Evolutionary conservation across 306 rosid species (phyloP).

Genomic region (Vicia sativa): DNA sequence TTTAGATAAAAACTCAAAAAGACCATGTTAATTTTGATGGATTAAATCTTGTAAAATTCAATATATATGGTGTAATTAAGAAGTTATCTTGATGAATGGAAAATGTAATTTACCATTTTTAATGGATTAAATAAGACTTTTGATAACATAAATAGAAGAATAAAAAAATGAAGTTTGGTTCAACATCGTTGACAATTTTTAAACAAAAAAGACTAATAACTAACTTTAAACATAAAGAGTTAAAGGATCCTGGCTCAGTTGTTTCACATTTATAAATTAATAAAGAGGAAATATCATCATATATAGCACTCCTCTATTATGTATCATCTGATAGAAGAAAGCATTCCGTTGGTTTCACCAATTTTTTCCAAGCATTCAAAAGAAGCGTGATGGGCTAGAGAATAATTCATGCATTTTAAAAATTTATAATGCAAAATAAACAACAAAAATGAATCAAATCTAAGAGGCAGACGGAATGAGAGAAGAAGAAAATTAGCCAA

Average conservation of each 20-base stretch:
- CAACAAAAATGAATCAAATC: constrained; percentile 19
- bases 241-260: not conserved
- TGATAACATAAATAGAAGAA: not conserved
- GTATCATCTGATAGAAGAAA: constrained; percentile 26
- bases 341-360: constrained; percentile 4
- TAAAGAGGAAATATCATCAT: no score
- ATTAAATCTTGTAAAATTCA: not conserved
- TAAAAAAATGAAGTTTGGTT: not conserved
- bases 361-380: constrained; percentile 1
- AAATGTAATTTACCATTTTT: not conserved
- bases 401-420: constrained; percentile 6
- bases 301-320: not conserved
- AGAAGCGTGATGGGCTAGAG: constrained; percentile 14
- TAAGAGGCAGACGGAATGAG: not conserved
- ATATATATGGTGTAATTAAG: not conserved
- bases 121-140: not conserved
- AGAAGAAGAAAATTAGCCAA: constrained; percentile 31
- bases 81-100: not conserved
- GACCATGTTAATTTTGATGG: not conserved
- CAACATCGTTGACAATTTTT: not conserved
- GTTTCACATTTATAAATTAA: no score
- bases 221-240: not conserved
- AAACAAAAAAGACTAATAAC: not conserved
- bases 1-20: not conserved
- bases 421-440: constrained; percentile 4